phyloP scores from a whole-genome alignment of 345 rosid genomes.

The Corchorus capsularis region DNA sequence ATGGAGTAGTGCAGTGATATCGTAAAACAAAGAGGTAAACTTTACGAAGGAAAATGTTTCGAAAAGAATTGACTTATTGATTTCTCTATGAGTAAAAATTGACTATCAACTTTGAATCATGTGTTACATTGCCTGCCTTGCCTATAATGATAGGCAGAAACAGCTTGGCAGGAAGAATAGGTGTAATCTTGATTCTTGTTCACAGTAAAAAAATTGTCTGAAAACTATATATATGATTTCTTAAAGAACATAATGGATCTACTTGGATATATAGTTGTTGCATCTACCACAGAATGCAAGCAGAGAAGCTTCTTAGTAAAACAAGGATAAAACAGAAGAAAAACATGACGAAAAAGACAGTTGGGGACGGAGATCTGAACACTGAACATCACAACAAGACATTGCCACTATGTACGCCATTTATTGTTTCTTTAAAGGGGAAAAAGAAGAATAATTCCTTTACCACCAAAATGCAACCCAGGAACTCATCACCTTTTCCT shows the following conservation, averaged over 20 bases:
- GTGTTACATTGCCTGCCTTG: neutral
- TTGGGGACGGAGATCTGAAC: neutral
- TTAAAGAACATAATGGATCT: neutral
- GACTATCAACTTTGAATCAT: conserved; percentile 1
- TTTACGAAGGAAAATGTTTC: neutral
- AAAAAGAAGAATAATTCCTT: conserved; percentile 33
- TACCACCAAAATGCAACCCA: conserved; percentile 29
- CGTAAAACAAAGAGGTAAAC: neutral
- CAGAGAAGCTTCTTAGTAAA: conserved; percentile 1
- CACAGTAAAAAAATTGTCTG: neutral
- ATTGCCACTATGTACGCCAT: conserved; percentile 11
- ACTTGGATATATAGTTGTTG: neutral
- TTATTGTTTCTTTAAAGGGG: conserved; percentile 19
- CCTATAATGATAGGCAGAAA: neutral
- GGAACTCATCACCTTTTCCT: conserved; percentile 49
- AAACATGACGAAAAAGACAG: neutral
- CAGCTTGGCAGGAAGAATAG: neutral
- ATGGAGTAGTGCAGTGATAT: neutral
- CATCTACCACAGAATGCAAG: neutral
- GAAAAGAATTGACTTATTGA: too few relatives aligned
- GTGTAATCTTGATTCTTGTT: neutral
- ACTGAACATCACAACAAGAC: conserved; percentile 3
- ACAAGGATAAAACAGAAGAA: neutral
- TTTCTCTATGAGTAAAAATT: conserved; percentile 1
- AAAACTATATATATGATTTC: neutral